A percentile compares a stretch with the other conserved stretches of the same genome.
Evolutionary conservation across 2,329 filamentous ascomycete species (phyloP).

Genomic region (Penicillium frequentans): DNA sequence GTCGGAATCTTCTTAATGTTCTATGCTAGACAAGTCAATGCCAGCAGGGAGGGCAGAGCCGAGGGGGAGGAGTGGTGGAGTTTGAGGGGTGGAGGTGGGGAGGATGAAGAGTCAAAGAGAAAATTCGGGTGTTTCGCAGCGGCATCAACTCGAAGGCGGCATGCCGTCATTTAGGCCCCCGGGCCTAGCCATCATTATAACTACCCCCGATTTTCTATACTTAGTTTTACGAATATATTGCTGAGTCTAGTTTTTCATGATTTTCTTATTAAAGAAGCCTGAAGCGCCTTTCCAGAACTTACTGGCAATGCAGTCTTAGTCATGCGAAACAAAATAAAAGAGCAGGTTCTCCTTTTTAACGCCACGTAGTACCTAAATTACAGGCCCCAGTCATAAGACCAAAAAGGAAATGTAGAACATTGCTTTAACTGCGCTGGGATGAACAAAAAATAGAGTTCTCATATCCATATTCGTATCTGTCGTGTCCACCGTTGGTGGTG

Average conservation of each 20-base stretch:
- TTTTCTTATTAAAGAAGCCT: not conserved
- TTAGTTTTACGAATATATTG: too few relatives aligned
- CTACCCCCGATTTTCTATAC: too few relatives aligned
- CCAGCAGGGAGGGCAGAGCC: slow-evolving; percentile 42
- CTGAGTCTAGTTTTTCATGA: not conserved
- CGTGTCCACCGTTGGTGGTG: slow-evolving; percentile 3
- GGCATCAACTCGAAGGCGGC: slow-evolving; percentile 20
- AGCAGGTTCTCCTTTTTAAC: not conserved
- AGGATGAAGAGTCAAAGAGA: slow-evolving; percentile 23
- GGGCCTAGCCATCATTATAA: not conserved
- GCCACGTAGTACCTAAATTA: not conserved
- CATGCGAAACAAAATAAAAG: not conserved
- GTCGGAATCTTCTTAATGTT: slow-evolving; percentile 30
- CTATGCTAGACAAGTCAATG: slow-evolving; percentile 54
- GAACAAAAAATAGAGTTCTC: not conserved
- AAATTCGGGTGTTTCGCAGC: slow-evolving; percentile 28
- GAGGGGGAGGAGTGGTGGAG: slow-evolving; percentile 26
- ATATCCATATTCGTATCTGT: slow-evolving; percentile 8
- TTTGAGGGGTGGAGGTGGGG: slow-evolving; percentile 23
- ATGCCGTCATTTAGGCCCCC: slow-evolving; percentile 23
- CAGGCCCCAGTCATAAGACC: not conserved
- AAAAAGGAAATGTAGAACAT: not conserved
- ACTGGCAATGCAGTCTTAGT: not conserved
- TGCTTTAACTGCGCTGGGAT: slow-evolving; percentile 6
- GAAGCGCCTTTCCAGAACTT: too few relatives aligned